phyloP scores from a whole-genome alignment of 2,329 filamentous ascomycete genomes.

The Pseudogymnoascus sp. region DNA sequence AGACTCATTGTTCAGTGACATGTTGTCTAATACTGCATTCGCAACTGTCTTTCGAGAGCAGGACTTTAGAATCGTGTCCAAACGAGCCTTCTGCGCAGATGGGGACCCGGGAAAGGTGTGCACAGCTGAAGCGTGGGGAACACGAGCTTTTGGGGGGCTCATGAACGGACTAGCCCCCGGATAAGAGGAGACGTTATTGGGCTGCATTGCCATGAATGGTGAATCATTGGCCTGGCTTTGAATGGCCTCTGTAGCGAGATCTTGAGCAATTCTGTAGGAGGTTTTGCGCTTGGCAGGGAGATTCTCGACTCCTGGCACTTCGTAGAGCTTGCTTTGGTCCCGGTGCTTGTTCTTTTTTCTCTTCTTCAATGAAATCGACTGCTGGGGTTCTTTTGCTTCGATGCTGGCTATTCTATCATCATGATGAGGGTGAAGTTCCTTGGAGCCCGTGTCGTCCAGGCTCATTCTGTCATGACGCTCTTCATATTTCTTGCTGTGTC shows the following conservation, averaged over 20 bases:
- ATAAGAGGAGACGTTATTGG: constrained; percentile 3
- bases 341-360: not conserved
- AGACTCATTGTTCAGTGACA: not conserved
- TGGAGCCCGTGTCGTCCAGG: not conserved
- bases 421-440: not conserved
- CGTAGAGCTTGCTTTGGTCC: not conserved
- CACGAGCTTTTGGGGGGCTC: not conserved
- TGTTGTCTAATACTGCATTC: not conserved
- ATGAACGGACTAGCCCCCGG: not conserved
- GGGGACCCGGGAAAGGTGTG: not conserved
- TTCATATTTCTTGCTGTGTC: not conserved
- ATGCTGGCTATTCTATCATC: not conserved
- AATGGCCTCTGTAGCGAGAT: constrained; percentile 18
- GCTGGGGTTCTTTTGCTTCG: not conserved
- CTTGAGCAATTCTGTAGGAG: not conserved
- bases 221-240: constrained; percentile 24
- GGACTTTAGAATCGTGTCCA: not conserved
- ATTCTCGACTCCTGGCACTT: not conserved
- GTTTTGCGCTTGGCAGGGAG: not conserved
- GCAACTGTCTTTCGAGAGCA: not conserved
- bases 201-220: constrained; percentile 22
- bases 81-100: not conserved
- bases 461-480: not conserved
- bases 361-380: not conserved
- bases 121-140: not conserved